Evolutionary conservation across 495 filamentous ascomycete genomes (phyloP).

Genomic region (Entonaema liquescens): DNA sequence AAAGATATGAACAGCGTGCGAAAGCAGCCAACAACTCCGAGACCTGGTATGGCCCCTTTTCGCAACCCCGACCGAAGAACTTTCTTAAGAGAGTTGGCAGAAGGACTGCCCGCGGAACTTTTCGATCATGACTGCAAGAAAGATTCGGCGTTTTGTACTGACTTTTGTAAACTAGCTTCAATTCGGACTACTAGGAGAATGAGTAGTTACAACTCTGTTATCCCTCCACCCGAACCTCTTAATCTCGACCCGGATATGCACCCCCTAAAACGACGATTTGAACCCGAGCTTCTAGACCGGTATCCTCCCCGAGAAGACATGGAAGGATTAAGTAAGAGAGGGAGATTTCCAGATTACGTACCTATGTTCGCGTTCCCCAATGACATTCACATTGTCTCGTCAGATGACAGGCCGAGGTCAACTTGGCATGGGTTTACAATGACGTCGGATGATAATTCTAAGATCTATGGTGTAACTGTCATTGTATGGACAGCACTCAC

Average conservation of each 20-base stretch:
- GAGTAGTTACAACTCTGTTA: conserved; percentile 98
- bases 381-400: conserved; percentile 94
- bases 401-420: conserved; percentile 88
- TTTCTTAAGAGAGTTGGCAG: conserved; percentile 35
- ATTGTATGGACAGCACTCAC: conserved; percentile 93
- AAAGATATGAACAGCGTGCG: conserved; percentile 95
- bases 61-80: conserved; percentile 34
- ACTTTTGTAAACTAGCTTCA: conserved; percentile 69
- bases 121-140: conserved; percentile 43
- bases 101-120: conserved; percentile 35
- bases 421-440: conserved; percentile 99
- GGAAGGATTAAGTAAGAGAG: conserved; percentile 83
- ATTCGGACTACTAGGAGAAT: conserved; percentile 86
- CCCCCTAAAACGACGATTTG: conserved; percentile 90
- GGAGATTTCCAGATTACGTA: conserved; percentile 93
- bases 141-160: conserved; percentile 42
- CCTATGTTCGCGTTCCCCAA: conserved; percentile 99
- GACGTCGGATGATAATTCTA: conserved; percentile 91
- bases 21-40: conserved; percentile 77
- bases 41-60: conserved; percentile 71
- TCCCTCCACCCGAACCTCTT: conserved; percentile 89
- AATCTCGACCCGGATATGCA: conserved; percentile 93
- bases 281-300: conserved; percentile 91
- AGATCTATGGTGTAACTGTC: conserved; percentile 89
- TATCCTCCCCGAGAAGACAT: conserved; percentile 85